Percentiles rank a stretch among this genome's conserved stretches.
Evolutionary conservation across 1,284 basidiomycete genomes (phyloP).

Genomic region (Peniophora sp.): DNA sequence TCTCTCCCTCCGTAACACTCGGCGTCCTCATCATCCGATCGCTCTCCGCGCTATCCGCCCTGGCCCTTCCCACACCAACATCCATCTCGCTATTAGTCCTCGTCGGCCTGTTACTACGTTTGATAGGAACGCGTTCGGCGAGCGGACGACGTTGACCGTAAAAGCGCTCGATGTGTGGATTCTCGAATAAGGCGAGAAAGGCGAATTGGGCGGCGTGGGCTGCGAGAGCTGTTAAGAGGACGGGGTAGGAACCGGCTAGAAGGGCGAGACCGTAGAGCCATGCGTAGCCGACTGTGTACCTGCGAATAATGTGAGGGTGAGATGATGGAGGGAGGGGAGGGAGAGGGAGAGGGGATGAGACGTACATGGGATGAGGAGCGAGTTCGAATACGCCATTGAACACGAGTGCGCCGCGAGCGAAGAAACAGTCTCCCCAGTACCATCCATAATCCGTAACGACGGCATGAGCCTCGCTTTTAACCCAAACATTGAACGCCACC

Average conservation of each 20-base stretch:
- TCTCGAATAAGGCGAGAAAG: conserved; percentile 96
- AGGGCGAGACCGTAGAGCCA: conserved; percentile 96
- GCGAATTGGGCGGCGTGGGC: conserved; percentile 95
- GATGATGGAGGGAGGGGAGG: too few species aligned
- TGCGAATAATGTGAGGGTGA: too few species aligned
- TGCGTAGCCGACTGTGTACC: conserved; percentile 68
- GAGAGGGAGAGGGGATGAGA: too few species aligned
- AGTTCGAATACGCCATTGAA: conserved; percentile 98
- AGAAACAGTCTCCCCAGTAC: conserved; percentile 99
- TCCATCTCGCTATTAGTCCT: too few species aligned
- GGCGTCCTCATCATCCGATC: too few species aligned
- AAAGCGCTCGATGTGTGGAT: conserved; percentile 93
- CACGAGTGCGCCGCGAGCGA: conserved; percentile 83
- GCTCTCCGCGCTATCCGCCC: too few species aligned
- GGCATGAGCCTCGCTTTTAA: conserved; percentile 95
- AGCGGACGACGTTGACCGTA: conserved; percentile 87
- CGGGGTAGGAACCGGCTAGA: conserved; percentile 82
- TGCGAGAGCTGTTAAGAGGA: conserved; percentile 87
- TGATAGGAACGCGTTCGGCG: conserved; percentile 71
- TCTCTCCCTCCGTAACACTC: conserved; percentile 64
- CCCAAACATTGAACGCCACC: conserved; percentile 96
- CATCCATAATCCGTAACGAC: conserved; percentile 92
- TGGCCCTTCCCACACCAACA: too few species aligned
- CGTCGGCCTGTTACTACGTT: too few species aligned
- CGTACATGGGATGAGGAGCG: conserved; percentile 89